Evolutionary conservation across 345 rosid species (phyloP).

Genomic region (Populus pruinosa): DNA sequence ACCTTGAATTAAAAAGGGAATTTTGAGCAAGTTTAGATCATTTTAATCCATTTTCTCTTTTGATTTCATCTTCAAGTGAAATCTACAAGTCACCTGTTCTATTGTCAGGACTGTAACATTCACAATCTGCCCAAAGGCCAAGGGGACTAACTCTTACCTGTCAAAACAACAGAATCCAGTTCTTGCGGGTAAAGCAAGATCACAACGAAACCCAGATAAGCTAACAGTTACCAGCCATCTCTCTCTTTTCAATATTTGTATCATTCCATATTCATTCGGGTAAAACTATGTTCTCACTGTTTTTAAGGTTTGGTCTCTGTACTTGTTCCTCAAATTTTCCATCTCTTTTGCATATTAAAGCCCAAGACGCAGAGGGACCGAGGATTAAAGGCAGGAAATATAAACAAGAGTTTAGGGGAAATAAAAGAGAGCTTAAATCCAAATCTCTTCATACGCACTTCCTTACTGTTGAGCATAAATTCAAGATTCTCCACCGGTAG

Average conservation of each 20-base stretch:
- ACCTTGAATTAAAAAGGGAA: background rate
- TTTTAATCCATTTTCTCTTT: background rate
- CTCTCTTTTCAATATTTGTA: background rate
- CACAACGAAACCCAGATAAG: background rate
- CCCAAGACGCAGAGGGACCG: background rate
- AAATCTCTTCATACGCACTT: background rate
- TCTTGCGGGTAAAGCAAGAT: background rate
- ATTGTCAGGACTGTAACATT: too few species aligned
- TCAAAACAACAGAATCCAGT: background rate
- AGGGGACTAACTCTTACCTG: background rate
- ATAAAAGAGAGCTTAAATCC: too few species aligned
- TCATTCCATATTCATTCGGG: background rate
- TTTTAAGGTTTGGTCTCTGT: background rate
- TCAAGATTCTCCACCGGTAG: background rate
- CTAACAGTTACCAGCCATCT: background rate
- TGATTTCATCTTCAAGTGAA: background rate
- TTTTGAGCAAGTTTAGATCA: too few species aligned
- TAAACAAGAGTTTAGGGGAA: too few species aligned
- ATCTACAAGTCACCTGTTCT: too few species aligned
- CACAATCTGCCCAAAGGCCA: background rate
- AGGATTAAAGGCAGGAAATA: background rate
- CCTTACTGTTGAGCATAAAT: background rate
- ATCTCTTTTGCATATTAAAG: background rate
- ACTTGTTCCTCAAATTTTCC: background rate
- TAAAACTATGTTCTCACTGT: background rate